Base-by-base conservation (phyloP, 768 basidiomycete genomes). In the Trametes villosa region DNA sequence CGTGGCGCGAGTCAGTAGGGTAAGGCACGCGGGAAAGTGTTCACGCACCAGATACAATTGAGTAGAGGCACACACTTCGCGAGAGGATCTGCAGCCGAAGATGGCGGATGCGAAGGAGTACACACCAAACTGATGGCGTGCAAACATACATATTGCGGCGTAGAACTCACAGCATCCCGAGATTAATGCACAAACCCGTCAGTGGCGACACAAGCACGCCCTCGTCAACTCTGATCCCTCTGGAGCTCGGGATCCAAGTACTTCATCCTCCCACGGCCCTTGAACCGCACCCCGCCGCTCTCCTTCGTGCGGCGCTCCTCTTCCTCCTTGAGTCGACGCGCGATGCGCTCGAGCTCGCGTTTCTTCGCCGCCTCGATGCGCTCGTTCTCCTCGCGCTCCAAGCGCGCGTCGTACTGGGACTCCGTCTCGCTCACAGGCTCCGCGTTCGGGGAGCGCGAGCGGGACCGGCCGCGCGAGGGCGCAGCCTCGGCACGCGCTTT, bases 231-330 rank as follows among this genome's bases (percentile, higher is more conserved):
- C 44, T 57, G 27, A 22, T 56, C 53, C 31, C 74, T 69, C 34
- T 74, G 74, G 46, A 77, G 60, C 65, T 84, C 86, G 31, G 86
- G 86, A 67, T 88, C 86, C 38, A 86, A 69, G 63, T 78, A 88
- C 65, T 86, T 86, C 87, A 88, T 88, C 60, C 85, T 75, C 45
- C 87, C 86, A 22, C 87, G 83, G 20, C 86, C 88, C 76, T 91
- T 91, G 71, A 88, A 86, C 54, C 86, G 79, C 31, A 29, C 90
- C 8, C 62, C 79, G 9, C 85, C 84, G 55, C 75, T 78, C 38
- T 76, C 75, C 26, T 66, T 71, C 30, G 70, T 38, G n/a, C 62
- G 56, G 61, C 38, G 70, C 59, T 29, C 73, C 29, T 51, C 70
- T 33, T 72, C 71, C 40, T 71, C 67, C 60, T 75, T 78, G 45